Percentiles rank a stretch among this genome's conserved stretches.
These are phyloP conservation scores for Potentilla sterilis DNA, from an alignment of 306 rosid genomes.

Conservation along the genomic window DNA sequence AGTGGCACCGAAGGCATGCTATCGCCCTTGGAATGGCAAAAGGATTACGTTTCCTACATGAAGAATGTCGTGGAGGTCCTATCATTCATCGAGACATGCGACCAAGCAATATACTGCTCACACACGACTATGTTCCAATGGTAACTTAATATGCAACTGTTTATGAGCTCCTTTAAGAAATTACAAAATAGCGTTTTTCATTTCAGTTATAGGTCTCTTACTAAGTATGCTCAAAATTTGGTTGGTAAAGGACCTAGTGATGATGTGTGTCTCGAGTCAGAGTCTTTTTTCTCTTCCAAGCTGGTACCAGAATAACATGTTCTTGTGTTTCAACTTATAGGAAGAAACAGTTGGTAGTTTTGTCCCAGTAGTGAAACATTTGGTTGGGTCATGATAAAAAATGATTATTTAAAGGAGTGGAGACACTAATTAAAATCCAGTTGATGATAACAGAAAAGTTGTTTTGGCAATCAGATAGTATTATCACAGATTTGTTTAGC, in stretches of 20 bases:
- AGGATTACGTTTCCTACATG: slow-evolving; percentile 86
- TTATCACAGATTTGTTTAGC: not conserved
- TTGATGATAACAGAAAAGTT: not conserved
- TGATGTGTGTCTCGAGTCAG: too few species aligned
- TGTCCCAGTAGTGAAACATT: not conserved
- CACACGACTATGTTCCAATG: slow-evolving; percentile 85
- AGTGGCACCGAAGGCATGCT: slow-evolving; percentile 71
- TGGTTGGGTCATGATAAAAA: not conserved
- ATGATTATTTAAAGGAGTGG: not conserved
- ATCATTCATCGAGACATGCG: slow-evolving; percentile 80
- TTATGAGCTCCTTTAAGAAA: not conserved
- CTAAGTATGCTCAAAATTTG: not conserved
- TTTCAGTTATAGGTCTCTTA: not conserved
- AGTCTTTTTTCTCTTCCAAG: not conserved
- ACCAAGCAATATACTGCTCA: slow-evolving; percentile 85
- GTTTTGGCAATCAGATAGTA: not conserved
- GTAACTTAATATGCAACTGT: slow-evolving; percentile 32
- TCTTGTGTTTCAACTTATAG: not conserved
- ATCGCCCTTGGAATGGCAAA: slow-evolving; percentile 89
- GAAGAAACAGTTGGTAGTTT: not conserved
- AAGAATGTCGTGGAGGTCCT: slow-evolving; percentile 91
- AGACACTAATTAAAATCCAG: not conserved
- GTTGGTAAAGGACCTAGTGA: not conserved
- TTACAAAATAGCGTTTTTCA: not conserved
- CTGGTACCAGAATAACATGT: not conserved